Base-by-base conservation (phyloP, 768 basidiomycete genomes). In the Sarcomyxa edulis region DNA sequence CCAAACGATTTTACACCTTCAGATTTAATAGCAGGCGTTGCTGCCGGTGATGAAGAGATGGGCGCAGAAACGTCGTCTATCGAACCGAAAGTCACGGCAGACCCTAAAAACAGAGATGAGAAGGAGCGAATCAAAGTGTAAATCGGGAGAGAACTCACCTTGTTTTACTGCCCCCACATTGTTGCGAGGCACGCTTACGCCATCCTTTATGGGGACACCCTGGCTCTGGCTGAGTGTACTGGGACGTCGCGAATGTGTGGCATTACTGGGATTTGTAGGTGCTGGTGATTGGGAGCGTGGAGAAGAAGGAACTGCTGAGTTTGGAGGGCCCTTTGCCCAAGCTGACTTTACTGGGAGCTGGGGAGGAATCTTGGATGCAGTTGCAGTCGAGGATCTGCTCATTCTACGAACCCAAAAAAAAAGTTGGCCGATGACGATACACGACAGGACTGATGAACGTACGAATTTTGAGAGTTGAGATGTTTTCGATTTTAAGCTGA, bases 301-400 rank as follows among this genome's bases (percentile, higher is more conserved):
- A 45, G 82, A 73, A 41, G 83, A 64, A 39, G 39, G 9, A 30
- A 63, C 54, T 50, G 74, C 62, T 43, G 78, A 65, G 48, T 60
- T 72, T 66, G 91, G 89, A 36, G 90, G 90, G 61, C 90, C 89
- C 74, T 66, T 84, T 66, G 85, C 69, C 91, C 91, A 95, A 72
- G 88, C 90, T 65, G 89, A 90, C 73, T 80, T 78, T 71, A 72
- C 60, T 60, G 83, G 66, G 68, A 82, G 79, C 75, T 71, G 78
- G 68, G 78, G 61, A 64, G 74, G 74, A 70, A 68, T 81, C 78
- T 82, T 83, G 67, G 76, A 61, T 69, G 68, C 69, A 62, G 84
- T 68, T 62, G 77, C 71, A 62, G 82, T 76, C 51, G 85, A 80
- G 67, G 77, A 78, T 82, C 84, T 92, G 87, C 87, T 94, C 91